A percentile compares a stretch with the other conserved stretches of the same genome.
These are phyloP conservation scores for Phytophthora vignae DNA, from an alignment of 352 stramenopile species.

Conservation along the genomic window DNA sequence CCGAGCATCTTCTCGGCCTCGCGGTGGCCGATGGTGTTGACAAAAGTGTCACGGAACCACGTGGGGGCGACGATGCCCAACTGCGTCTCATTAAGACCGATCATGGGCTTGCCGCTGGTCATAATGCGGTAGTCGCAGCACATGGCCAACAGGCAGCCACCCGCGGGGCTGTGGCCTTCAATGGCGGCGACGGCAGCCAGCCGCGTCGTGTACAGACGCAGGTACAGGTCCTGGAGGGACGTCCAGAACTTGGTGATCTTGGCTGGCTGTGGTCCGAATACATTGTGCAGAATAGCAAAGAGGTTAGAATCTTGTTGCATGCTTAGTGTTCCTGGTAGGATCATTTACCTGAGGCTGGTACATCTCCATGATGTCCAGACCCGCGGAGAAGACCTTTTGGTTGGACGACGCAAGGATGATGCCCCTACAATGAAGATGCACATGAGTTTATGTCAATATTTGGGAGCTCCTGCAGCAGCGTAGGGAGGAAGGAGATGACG, in stretches of 20 bases:
- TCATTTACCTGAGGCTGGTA: constrained; percentile 79
- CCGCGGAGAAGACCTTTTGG: constrained; percentile 91
- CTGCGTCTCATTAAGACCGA: constrained; percentile 96
- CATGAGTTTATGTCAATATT: background rate
- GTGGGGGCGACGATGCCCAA: constrained; percentile 91
- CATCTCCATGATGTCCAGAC: constrained; percentile 94
- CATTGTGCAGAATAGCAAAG: background rate
- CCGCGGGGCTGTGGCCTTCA: constrained; percentile 93
- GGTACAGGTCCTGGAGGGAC: constrained; percentile 92
- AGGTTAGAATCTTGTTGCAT: too few relatives aligned
- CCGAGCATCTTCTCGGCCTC: constrained; percentile 89
- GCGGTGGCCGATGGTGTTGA: constrained; percentile 87
- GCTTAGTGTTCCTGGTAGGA: background rate
- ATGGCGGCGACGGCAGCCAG: constrained; percentile 91
- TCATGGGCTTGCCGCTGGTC: constrained; percentile 85
- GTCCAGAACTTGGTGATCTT: constrained; percentile 92
- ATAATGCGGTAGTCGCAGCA: constrained; percentile 96
- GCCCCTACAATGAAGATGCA: constrained; percentile 41
- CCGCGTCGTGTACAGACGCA: constrained; percentile 93
- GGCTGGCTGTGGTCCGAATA: constrained; percentile 34
- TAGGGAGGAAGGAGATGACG: background rate
- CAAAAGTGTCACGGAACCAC: constrained; percentile 85
- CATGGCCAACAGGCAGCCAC: constrained; percentile 94
- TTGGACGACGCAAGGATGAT: constrained; percentile 83
- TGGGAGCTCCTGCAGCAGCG: background rate